Evolutionary conservation across 805 yeast genomes (phyloP).

Genomic region (Kodamaea kaohsiungensis): DNA sequence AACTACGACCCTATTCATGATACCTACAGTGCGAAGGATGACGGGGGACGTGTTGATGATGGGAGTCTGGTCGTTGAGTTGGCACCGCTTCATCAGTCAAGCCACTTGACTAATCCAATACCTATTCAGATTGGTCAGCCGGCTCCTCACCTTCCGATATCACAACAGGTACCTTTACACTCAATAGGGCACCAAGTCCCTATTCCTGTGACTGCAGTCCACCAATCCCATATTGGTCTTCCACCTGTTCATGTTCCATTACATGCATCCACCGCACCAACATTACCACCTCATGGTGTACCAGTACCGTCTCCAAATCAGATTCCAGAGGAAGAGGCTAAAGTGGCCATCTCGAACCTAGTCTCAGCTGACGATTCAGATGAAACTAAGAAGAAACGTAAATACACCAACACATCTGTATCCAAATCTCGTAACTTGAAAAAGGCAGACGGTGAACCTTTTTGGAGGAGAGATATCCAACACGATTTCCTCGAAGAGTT

Average conservation of each 20-base stretch:
- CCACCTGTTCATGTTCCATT: background rate
- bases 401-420: constrained; percentile 17
- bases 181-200: background rate
- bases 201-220: background rate
- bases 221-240: background rate
- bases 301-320: background rate
- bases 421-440: constrained; percentile 62
- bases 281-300: background rate
- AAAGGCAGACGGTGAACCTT: constrained; percentile 89
- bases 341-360: background rate
- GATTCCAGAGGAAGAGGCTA: background rate
- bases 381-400: constrained; percentile 18
- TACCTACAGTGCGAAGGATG: constrained; percentile 21
- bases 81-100: background rate
- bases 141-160: background rate
- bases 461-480: constrained; percentile 86
- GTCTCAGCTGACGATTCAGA: constrained; percentile 9
- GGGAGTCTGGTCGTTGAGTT: background rate
- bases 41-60: constrained; percentile 4
- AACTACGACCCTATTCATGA: constrained; percentile 48
- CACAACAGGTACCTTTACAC: background rate
- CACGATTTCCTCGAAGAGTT: constrained; percentile 69
- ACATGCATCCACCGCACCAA: background rate
- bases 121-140: background rate
- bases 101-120: background rate